phyloP scores from a whole-genome alignment of 306 rosid species.

The Vigna nakashimae region DNA sequence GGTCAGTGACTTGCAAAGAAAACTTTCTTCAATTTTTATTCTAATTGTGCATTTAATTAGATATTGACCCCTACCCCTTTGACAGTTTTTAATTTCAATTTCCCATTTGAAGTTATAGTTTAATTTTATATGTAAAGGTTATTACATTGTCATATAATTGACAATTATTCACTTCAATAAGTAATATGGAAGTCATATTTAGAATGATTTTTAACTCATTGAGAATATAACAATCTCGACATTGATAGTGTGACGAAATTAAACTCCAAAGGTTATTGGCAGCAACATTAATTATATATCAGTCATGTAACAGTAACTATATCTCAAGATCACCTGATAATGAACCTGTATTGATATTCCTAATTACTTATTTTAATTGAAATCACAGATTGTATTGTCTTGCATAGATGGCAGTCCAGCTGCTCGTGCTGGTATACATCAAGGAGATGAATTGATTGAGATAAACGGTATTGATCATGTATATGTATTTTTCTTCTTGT shows the following conservation, averaged over 20 bases:
- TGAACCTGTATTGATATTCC: background rate
- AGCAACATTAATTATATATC: background rate
- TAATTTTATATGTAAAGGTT: too few relatives aligned
- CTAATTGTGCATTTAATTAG: conserved; percentile 33
- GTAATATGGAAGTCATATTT: too few relatives aligned
- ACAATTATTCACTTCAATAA: too few relatives aligned
- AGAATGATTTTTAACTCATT: too few relatives aligned
- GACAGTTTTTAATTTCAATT: background rate
- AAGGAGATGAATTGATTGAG: conserved; percentile 94
- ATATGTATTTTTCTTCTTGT: background rate
- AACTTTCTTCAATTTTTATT: background rate
- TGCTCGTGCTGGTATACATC: conserved; percentile 92
- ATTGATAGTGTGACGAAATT: too few relatives aligned
- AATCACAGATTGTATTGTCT: conserved; percentile 83
- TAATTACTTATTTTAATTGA: conserved; percentile 18
- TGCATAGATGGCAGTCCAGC: conserved; percentile 90
- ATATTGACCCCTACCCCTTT: background rate
- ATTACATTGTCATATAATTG: too few relatives aligned
- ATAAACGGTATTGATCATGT: conserved; percentile 68
- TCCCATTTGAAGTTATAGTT: background rate
- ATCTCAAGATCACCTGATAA: conserved; percentile 2
- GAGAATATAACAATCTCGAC: too few relatives aligned
- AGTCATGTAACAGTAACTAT: background rate
- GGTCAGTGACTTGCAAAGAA: conserved; percentile 61
- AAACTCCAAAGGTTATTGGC: background rate